Base-by-base conservation (phyloP, 129 eudicot genomes). In the Helichrysum umbraculigerum region DNA sequence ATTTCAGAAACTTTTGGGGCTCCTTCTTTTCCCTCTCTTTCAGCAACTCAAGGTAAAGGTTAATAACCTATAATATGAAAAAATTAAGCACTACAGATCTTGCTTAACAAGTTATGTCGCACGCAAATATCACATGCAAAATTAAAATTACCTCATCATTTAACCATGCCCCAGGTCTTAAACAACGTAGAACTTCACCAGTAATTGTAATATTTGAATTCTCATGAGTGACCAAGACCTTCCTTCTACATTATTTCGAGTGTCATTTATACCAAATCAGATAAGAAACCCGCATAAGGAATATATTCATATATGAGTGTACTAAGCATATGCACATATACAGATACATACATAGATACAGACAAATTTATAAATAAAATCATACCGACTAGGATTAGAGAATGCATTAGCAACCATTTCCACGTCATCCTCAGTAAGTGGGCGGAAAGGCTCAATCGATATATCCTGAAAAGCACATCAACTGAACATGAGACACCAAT, bases 21-120 rank as follows among this genome's bases (percentile, higher is more conserved):
- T 91, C 92, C 78, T 88, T 91, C 62, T 78, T 88, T 83, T 93
- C 98, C 88, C 98, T 91, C 82, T 93, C 98, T 86, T 88, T 93
- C 81, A 93, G 81, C 72, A 93, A 78, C 76, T 90, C 98, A 15
- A 93, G 87, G 70, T 93, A 93, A 78, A 93, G 57, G 68, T 93
- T 93, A 22, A 93, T 91, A 75, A 93, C 98, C 98, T 91, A 81
- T 33, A 81, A 72, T 50, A 58, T 7, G 30, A 74, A 79, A 69
- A 41, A 41, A 44, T 7, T 51, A 11, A 60, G 30, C 69, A 50
- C 21, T 51, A 65, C 52, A 54, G 41, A 64, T 57, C 57, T 71
- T 64, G 74, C 74, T 71, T 61, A 62, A 21, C 12, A 33, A 63
- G 35, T 67, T 51, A 35, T 19, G 56, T 20, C 19, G 60, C 22